A percentile compares a stretch with the other conserved stretches of the same genome.
phyloP scores from a whole-genome alignment of 352 stramenopile species.

The Stramenopiles sp. region DNA sequence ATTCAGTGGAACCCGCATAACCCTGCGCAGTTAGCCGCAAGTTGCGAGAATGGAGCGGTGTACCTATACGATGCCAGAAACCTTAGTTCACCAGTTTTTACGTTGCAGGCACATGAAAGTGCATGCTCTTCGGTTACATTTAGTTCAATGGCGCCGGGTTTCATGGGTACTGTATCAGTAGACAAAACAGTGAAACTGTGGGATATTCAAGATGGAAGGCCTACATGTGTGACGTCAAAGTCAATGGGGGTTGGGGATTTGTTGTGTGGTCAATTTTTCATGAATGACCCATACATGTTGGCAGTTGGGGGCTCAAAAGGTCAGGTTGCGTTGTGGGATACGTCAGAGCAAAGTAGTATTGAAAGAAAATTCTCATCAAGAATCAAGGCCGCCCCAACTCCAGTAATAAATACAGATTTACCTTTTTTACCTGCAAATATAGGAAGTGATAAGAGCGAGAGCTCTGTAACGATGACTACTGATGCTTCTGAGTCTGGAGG shows the following conservation, averaged over 20 bases:
- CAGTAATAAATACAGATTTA: constrained; percentile 30
- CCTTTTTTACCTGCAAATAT: constrained; percentile 47
- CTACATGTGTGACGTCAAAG: constrained; percentile 59
- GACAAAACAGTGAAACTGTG: constrained; percentile 96
- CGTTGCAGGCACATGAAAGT: constrained; percentile 59
- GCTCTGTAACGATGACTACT: neutral
- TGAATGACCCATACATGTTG: constrained; percentile 60
- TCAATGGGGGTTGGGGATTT: constrained; percentile 73
- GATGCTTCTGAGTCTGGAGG: neutral
- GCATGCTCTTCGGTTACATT: constrained; percentile 60
- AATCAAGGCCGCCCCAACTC: constrained; percentile 28
- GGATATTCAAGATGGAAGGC: constrained; percentile 51
- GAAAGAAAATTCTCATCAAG: constrained; percentile 54
- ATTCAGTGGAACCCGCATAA: constrained; percentile 76
- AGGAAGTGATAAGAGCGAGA: neutral
- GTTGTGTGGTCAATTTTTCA: constrained; percentile 66
- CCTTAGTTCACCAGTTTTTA: constrained; percentile 66
- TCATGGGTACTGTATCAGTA: constrained; percentile 81
- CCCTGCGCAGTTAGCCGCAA: constrained; percentile 66
- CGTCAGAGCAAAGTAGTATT: constrained; percentile 52
- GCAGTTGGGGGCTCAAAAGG: constrained; percentile 63
- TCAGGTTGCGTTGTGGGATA: constrained; percentile 64
- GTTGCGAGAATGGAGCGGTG: constrained; percentile 76
- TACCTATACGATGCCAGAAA: constrained; percentile 85
- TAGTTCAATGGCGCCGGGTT: constrained; percentile 54